Evolutionary conservation across 192 early-diverging fungal genomes (phyloP).

Genomic region (Pilaira anomala): DNA sequence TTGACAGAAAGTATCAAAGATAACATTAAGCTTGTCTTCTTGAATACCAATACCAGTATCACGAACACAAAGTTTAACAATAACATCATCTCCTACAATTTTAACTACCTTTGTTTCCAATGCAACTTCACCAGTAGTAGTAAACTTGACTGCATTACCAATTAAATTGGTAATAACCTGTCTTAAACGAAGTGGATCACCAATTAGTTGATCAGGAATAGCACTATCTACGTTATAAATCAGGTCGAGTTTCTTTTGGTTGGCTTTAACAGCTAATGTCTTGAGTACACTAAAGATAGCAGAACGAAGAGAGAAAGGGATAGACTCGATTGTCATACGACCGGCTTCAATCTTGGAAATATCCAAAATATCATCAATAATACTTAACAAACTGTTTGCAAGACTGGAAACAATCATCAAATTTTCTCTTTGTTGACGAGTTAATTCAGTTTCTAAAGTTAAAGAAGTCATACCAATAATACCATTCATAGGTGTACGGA

Average conservation of each 20-base stretch:
- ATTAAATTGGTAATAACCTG: conserved; percentile 83
- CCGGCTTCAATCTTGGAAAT: conserved; percentile 84
- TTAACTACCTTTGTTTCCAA: conserved; percentile 47
- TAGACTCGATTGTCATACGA: conserved; percentile 76
- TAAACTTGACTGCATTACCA: conserved; percentile 85
- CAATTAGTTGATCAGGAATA: conserved; percentile 73
- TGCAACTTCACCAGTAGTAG: conserved; percentile 65
- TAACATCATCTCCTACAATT: conserved; percentile 41
- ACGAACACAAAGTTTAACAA: conserved; percentile 64
- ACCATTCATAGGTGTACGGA: conserved; percentile 82
- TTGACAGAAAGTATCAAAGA: conserved; percentile 83
- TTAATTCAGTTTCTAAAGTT: conserved; percentile 74
- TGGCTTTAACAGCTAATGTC: conserved; percentile 68
- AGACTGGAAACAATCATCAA: conserved; percentile 74
- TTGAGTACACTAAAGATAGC: conserved; percentile 67
- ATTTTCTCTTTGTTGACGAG: conserved; percentile 80
- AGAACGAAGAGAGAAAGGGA: conserved; percentile 62
- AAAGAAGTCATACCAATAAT: conserved; percentile 75
- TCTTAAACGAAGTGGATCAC: conserved; percentile 71
- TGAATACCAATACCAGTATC: conserved; percentile 88
- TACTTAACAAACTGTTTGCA: conserved; percentile 68
- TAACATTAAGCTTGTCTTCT: conserved; percentile 67
- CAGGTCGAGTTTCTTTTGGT: conserved; percentile 69
- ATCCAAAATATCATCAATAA: conserved; percentile 85
- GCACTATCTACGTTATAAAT: conserved; percentile 64